These are phyloP conservation scores for Diaporthe sp. DNA, from an alignment of 2,329 filamentous ascomycete genomes.

Conservation along the genomic window DNA sequence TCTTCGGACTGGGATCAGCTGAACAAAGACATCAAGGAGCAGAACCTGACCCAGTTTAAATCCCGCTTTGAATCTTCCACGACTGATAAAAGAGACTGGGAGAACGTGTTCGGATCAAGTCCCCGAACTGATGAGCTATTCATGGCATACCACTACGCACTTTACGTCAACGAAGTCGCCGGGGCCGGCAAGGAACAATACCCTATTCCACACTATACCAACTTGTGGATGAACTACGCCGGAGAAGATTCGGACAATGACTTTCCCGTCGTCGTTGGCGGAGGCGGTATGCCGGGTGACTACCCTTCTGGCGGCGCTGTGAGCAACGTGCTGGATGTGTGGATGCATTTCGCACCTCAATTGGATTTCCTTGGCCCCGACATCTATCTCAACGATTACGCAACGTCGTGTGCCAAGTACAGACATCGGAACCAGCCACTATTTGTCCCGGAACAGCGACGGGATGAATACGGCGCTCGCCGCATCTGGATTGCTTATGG, in stretches of 20 bases:
- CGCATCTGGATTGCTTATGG: constrained; percentile 55
- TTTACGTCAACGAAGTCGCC: constrained; percentile 53
- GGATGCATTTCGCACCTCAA: constrained; percentile 57
- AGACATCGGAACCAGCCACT: constrained; percentile 59
- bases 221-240: constrained; percentile 54
- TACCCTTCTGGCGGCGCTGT: constrained; percentile 62
- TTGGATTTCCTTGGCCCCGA: constrained; percentile 51
- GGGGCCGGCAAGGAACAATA: constrained; percentile 53
- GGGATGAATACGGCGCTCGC: constrained; percentile 61
- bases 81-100: not conserved
- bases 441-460: constrained; percentile 66
- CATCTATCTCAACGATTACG: constrained; percentile 45
- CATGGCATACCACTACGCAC: constrained; percentile 54
- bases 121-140: constrained; percentile 52
- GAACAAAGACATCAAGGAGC: constrained; percentile 13
- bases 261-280: constrained; percentile 53
- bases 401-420: constrained; percentile 61
- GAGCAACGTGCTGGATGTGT: constrained; percentile 60
- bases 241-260: constrained; percentile 49
- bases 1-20: constrained; percentile 7
- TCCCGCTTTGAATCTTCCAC: not conserved
- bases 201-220: constrained; percentile 52
- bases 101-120: constrained; percentile 49
- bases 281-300: constrained; percentile 51
- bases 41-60: constrained; percentile 5